A percentile compares a stretch with the other conserved stretches of the same genome.
Conservation (phyloP, 2,329 filamentous ascomycete genomes). For the Penicillium oxalicum region DNA sequence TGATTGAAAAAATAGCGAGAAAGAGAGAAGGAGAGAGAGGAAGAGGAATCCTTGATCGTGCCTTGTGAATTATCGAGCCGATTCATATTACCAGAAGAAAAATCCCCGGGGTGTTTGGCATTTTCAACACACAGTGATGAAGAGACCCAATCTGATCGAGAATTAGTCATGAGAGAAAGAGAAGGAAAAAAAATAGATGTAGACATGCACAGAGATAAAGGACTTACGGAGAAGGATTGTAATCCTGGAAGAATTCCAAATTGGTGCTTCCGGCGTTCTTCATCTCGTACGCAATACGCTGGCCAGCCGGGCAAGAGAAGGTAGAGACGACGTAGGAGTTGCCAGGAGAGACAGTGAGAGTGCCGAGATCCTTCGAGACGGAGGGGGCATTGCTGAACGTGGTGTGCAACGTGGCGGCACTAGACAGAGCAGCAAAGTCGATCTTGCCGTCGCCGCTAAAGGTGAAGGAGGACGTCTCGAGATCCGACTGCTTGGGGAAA, state of each 20-base stretch:
- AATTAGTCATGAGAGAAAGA: constrained; percentile 10
- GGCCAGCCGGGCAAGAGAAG: constrained; percentile 51
- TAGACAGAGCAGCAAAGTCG: constrained; percentile 47
- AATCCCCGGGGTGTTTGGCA: too few species aligned
- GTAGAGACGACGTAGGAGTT: constrained; percentile 50
- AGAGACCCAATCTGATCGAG: constrained; percentile 34
- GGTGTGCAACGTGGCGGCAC: constrained; percentile 44
- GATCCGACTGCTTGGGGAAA: constrained; percentile 52
- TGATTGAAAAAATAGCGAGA: too few species aligned
- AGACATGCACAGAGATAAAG: not conserved
- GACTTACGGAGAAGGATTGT: constrained; percentile 47
- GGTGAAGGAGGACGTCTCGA: constrained; percentile 55
- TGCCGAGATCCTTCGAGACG: constrained; percentile 41
- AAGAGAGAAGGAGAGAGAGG: too few species aligned
- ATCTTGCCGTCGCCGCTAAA: constrained; percentile 51
- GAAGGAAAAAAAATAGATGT: too few species aligned
- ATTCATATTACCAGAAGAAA: not conserved
- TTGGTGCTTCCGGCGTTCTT: constrained; percentile 46
- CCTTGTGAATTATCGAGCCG: not conserved
- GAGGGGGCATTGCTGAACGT: constrained; percentile 50
- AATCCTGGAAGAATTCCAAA: constrained; percentile 61
- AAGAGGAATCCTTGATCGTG: too few species aligned
- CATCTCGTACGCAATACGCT: constrained; percentile 50
- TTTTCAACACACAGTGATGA: constrained; percentile 37
- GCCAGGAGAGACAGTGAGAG: constrained; percentile 46